Evolutionary conservation across 805 yeast species (phyloP).

Genomic region (Debaryomyces maramus): DNA sequence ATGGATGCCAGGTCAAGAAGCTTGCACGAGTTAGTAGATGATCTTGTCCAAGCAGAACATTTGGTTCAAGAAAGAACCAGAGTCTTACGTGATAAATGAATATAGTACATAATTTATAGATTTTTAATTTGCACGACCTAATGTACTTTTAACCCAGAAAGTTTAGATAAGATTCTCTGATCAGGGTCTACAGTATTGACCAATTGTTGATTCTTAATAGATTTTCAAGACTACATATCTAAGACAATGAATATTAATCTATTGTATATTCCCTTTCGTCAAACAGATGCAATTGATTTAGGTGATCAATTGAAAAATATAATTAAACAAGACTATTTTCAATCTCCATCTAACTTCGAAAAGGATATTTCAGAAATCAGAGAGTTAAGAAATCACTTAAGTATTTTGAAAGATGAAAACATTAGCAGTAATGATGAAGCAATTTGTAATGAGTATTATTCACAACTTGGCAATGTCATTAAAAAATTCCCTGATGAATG

Average conservation of each 20-base stretch:
- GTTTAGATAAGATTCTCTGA: too few relatives aligned
- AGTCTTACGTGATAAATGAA: background rate
- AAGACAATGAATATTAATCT: conserved; percentile 34
- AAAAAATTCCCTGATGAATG: conserved; percentile 65
- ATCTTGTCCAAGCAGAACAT: conserved; percentile 15
- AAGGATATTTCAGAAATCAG: conserved; percentile 36
- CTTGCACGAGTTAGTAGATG: conserved; percentile 26
- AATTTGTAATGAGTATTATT: conserved; percentile 45
- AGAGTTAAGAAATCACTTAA: conserved; percentile 43
- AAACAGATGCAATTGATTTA: conserved; percentile 43
- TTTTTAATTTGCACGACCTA: background rate
- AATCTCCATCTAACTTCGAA: conserved; percentile 33
- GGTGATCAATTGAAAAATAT: conserved; percentile 38
- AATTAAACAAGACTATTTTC: conserved; percentile 49
- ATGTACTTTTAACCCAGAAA: background rate
- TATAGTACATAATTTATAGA: background rate
- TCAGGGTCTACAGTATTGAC: too few relatives aligned
- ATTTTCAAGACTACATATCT: too few relatives aligned
- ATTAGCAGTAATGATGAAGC: conserved; percentile 33
- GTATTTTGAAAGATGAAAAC: conserved; percentile 30
- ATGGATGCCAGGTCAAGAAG: conserved; percentile 18
- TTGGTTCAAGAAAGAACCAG: conserved; percentile 10
- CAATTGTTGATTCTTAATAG: too few relatives aligned
- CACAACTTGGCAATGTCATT: conserved; percentile 43
- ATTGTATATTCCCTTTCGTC: conserved; percentile 51